Conservation (phyloP, 2,329 filamentous ascomycete genomes). For the Elsinoe arachidis region DNA sequence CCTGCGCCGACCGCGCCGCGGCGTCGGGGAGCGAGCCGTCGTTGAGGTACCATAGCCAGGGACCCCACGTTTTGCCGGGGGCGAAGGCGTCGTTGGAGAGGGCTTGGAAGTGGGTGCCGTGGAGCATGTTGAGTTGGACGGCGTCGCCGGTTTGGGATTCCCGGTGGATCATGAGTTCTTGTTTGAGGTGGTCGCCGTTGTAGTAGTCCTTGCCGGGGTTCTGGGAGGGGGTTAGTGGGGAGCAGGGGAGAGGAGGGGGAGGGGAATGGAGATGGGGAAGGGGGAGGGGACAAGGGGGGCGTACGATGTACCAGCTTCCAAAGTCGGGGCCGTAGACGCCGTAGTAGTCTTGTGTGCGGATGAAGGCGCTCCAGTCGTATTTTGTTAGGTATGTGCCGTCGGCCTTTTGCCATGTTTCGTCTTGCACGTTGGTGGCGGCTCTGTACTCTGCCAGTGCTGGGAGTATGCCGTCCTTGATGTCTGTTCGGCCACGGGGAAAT, state of each 20-base stretch:
- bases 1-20: slow-evolving; percentile 1
- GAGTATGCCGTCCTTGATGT: slow-evolving; percentile 38
- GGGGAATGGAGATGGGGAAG: too few species aligned
- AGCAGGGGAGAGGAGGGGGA: too few species aligned
- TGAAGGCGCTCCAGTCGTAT: slow-evolving; percentile 39
- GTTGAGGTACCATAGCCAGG: slow-evolving; percentile 32
- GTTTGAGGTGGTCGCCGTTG: slow-evolving; percentile 46
- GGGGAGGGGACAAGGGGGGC: background rate
- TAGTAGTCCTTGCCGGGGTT: slow-evolving; percentile 43
- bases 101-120: slow-evolving; percentile 42
- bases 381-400: slow-evolving; percentile 46
- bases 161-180: slow-evolving; percentile 46
- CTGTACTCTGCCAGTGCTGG: slow-evolving; percentile 38
- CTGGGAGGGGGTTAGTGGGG: background rate
- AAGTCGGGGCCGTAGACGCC: slow-evolving; percentile 43
- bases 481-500: slow-evolving; percentile 40
- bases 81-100: slow-evolving; percentile 30
- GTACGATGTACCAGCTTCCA: slow-evolving; percentile 43
- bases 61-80: slow-evolving; percentile 31
- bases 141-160: slow-evolving; percentile 43
- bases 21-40: slow-evolving; percentile 8
- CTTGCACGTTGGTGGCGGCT: slow-evolving; percentile 42
- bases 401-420: slow-evolving; percentile 44
- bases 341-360: slow-evolving; percentile 37
- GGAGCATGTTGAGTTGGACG: slow-evolving; percentile 48